These are phyloP conservation scores for Fusarium sp. DNA, from an alignment of 2,329 filamentous ascomycete species.

Conservation along the genomic window DNA sequence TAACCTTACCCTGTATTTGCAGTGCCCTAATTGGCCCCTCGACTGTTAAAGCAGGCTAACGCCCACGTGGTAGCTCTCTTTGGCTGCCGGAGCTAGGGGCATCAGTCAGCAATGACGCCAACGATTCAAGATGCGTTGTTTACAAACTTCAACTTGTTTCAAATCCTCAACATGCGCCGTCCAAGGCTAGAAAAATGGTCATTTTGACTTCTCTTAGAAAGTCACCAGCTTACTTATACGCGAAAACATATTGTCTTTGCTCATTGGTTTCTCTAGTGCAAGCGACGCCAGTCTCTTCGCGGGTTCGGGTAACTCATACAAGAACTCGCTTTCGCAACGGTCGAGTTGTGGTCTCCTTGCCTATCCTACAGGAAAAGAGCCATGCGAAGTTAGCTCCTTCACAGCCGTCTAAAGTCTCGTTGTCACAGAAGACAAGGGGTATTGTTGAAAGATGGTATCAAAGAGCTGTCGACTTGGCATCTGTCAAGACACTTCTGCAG, in stretches of 20 bases:
- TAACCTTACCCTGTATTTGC: background rate
- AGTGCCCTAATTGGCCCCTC: background rate
- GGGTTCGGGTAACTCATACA: background rate
- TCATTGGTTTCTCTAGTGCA: slow-evolving; percentile 35
- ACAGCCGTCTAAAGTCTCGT: fast-evolving
- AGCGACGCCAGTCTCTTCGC: slow-evolving; percentile 32
- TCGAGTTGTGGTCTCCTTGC: background rate
- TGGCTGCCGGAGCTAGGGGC: background rate
- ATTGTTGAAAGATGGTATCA: slow-evolving; percentile 28
- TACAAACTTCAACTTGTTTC: background rate
- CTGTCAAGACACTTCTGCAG: slow-evolving; percentile 11
- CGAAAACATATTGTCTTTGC: slow-evolving; percentile 37
- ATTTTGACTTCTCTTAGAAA: slow-evolving; percentile 34
- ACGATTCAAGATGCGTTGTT: background rate
- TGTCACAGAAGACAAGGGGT: background rate
- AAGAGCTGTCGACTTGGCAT: slow-evolving; percentile 25
- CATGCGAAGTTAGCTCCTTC: fast-evolving
- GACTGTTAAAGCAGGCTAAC: fast-evolving
- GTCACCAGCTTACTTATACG: slow-evolving; percentile 37
- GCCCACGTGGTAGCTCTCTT: slow-evolving; percentile 6
- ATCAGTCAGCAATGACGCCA: slow-evolving; percentile 18
- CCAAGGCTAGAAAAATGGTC: slow-evolving; percentile 23
- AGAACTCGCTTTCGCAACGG: background rate
- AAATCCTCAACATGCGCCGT: background rate
- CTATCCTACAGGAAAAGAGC: fast-evolving